Percentiles rank a stretch among this genome's conserved stretches.
Conservation (phyloP, 2,329 filamentous ascomycete species). For the Camptophora hylomeconis region DNA sequence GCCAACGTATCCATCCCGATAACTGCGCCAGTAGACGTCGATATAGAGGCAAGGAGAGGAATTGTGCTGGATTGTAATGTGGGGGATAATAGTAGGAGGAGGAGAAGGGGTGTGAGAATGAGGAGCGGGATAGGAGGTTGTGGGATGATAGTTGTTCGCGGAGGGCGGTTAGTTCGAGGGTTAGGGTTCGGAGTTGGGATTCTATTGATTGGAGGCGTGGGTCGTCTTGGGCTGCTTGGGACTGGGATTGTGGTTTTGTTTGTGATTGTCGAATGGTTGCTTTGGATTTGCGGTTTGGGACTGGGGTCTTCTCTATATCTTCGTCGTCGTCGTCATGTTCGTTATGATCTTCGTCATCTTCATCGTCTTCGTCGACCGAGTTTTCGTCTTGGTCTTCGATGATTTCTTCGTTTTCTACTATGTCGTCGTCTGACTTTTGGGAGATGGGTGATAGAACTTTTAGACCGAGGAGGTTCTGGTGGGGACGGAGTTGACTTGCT, state of each 20-base stretch:
- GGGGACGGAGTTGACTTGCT: too few relatives aligned
- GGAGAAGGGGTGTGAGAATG: slow-evolving; percentile 22
- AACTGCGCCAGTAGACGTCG: slow-evolving; percentile 42
- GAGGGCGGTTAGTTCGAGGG: slow-evolving; percentile 80
- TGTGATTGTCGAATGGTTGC: neutral
- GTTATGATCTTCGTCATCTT: slow-evolving; percentile 21
- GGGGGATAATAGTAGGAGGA: neutral
- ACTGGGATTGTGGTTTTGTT: slow-evolving; percentile 8
- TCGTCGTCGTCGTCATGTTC: slow-evolving; percentile 20
- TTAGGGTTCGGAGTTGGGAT: slow-evolving; percentile 73
- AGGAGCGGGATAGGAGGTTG: slow-evolving; percentile 37
- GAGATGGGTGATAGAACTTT: slow-evolving; percentile 74
- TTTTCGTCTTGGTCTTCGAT: too few relatives aligned
- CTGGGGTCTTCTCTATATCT: slow-evolving; percentile 3
- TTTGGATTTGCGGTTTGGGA: slow-evolving; percentile 1
- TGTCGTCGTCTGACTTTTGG: slow-evolving; percentile 32
- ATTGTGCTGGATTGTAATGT: too few relatives aligned
- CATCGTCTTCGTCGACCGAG: slow-evolving; percentile 28
- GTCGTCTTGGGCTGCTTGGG: slow-evolving; percentile 9
- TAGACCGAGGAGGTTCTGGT: too few relatives aligned
- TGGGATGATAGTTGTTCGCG: slow-evolving; percentile 78
- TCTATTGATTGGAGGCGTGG: slow-evolving; percentile 41
- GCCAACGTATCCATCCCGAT: slow-evolving; percentile 57
- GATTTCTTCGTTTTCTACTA: slow-evolving; percentile 23
- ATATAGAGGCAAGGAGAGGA: slow-evolving; percentile 8